These are phyloP conservation scores for Pichia kluyveri DNA, from an alignment of 805 yeast genomes.

Conservation along the genomic window DNA sequence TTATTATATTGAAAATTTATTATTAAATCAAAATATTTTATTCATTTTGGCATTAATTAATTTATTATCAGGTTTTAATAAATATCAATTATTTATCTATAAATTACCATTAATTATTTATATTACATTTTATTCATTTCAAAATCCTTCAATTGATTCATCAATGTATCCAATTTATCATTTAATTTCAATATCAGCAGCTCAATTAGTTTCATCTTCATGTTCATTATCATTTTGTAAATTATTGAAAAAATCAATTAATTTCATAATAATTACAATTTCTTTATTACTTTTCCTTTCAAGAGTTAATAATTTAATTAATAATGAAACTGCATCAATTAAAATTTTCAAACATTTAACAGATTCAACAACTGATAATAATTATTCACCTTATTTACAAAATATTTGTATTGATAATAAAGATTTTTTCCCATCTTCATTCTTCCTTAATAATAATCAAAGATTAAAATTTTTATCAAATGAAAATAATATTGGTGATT, in stretches of 20 bases:
- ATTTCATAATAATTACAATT: not conserved
- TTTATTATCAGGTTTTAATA: conserved; percentile 13
- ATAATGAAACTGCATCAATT: conserved; percentile 70
- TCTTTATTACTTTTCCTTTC: conserved; percentile 5
- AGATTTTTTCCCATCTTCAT: conserved; percentile 90
- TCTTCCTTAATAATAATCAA: conserved; percentile 58
- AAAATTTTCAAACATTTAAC: conserved; percentile 39
- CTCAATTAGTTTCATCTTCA: conserved; percentile 30
- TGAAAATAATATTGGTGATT: too few species aligned
- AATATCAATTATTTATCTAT: conserved; percentile 15
- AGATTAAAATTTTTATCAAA: conserved; percentile 44
- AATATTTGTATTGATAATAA: conserved; percentile 89
- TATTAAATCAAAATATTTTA: conserved; percentile 64
- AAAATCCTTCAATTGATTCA: conserved; percentile 27
- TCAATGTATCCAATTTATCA: conserved; percentile 55
- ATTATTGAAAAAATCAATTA: conserved; percentile 3
- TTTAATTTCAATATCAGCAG: conserved; percentile 52
- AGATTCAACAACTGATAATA: conserved; percentile 15
- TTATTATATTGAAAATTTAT: conserved; percentile 61
- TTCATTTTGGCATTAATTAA: conserved; percentile 35
- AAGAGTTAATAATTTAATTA: conserved; percentile 38
- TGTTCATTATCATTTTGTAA: not conserved
- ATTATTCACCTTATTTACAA: conserved; percentile 12
- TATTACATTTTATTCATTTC: conserved; percentile 55
- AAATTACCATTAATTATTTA: conserved; percentile 40